A percentile compares a stretch with the other conserved stretches of the same genome.
Evolutionary conservation across 1,284 basidiomycete genomes (phyloP).

Genomic region (Trichosporon coremiiforme): DNA sequence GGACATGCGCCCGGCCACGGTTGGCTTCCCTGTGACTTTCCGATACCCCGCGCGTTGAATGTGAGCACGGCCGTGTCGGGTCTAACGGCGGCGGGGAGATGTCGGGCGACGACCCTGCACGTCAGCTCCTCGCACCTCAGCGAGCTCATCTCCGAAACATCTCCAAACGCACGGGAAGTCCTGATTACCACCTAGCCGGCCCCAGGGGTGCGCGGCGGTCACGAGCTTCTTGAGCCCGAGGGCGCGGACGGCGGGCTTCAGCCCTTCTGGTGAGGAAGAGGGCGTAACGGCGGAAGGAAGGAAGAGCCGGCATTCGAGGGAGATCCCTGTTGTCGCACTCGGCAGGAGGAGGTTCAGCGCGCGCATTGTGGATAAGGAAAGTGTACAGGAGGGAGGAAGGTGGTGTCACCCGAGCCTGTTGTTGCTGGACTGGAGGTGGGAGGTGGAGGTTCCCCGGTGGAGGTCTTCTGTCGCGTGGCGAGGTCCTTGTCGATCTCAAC

Average conservation of each 20-base stretch:
- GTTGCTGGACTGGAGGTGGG: background rate
- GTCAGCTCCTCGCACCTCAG: background rate
- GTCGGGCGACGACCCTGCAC: constrained; percentile 38
- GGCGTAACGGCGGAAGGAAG: constrained; percentile 28
- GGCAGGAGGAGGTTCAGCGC: constrained; percentile 42
- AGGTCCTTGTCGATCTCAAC: background rate
- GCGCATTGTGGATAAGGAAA: background rate
- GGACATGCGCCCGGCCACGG: constrained; percentile 38
- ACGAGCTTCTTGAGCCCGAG: constrained; percentile 36
- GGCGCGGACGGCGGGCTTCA: constrained; percentile 7
- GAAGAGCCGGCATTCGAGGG: constrained; percentile 47
- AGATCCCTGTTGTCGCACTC: constrained; percentile 32
- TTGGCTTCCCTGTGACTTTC: constrained; percentile 37
- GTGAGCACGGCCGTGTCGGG: constrained; percentile 38
- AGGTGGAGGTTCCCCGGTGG: background rate
- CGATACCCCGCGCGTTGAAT: constrained; percentile 49
- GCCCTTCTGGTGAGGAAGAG: background rate
- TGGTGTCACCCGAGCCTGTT: background rate
- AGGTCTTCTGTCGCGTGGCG: background rate
- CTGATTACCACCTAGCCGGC: constrained; percentile 48
- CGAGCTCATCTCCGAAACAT: background rate
- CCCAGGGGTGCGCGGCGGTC: constrained; percentile 50
- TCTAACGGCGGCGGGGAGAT: constrained; percentile 32
- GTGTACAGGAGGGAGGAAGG: background rate
- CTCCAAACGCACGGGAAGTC: constrained; percentile 45